Base-by-base conservation (phyloP, 306 rosid species). In the Castanospermum australe region DNA sequence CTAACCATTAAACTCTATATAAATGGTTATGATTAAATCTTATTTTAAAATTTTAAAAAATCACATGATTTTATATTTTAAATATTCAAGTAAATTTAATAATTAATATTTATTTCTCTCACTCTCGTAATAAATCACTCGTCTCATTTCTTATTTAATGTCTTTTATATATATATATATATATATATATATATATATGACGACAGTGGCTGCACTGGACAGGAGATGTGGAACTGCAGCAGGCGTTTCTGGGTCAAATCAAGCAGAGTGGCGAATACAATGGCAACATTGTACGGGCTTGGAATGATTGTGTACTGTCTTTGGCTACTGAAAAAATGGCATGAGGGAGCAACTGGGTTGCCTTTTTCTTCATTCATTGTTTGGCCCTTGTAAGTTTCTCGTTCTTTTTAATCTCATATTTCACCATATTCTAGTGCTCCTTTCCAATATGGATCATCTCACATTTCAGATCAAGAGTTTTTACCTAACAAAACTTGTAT, bases 291-390 rank as follows among this genome's bases (percentile, higher is more conserved):
- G 20, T 89, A 79, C 30, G 91, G 89, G 9, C 73, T 72, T 13
- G 88, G 30, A 7, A 81, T 81, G 79, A 89, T 89, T 39, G 41
- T 87, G 3, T 89, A 87, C 69, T 75, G 89, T 12, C 93, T 89
- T 11, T 87, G 93, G 91, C 81, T 89, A 9, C 56, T 83, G 30
- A 80, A 81, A 78, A 81, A 71, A 56, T 89, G 93, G 93, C 45
- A 81, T 5, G 39, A 60, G 67, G 87, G 81, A 62, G 55, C 80
- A 6, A 42, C 71, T 8, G 72, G 66, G 30, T 50, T 89, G 15
- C 82, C 85, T 68, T 0, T 30, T 11, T 42, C 72, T n/a, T 6
- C 77, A 7, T 6, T 0, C 11, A 1, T 76, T 15, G 74, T 77
- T 11, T 42, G 45, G 13, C 93, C 93, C 55, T 83, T 85, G 93